A percentile compares a stretch with the other conserved stretches of the same genome.
phyloP scores from a whole-genome alignment of 805 yeast species.

The Starmerella apis region DNA sequence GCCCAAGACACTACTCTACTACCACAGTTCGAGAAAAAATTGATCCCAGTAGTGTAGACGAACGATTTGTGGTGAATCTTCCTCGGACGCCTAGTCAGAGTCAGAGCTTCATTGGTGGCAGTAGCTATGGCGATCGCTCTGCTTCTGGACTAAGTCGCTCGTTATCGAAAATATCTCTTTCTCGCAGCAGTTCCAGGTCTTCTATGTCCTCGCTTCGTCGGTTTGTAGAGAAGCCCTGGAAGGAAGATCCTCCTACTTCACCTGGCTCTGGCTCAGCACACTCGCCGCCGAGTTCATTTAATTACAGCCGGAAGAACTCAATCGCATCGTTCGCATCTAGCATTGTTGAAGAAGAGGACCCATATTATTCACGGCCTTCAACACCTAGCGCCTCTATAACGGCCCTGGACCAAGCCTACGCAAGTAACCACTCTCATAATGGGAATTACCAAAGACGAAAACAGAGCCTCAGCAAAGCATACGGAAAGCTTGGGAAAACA shows the following conservation, averaged over 20 bases:
- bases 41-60: constrained; percentile 42
- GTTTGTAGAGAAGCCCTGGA: constrained; percentile 39
- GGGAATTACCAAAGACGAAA: constrained; percentile 5
- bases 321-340: constrained; percentile 26
- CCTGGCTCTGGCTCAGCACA: constrained; percentile 20
- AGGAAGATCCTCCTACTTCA: constrained; percentile 20
- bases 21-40: constrained; percentile 19
- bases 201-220: constrained; percentile 37
- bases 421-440: constrained; percentile 5
- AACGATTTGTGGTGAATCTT: constrained; percentile 73
- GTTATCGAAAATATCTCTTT: constrained; percentile 20
- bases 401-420: constrained; percentile 17
- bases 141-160: constrained; percentile 26
- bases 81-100: constrained; percentile 42
- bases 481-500: constrained; percentile 72
- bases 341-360: constrained; percentile 25
- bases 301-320: constrained; percentile 28
- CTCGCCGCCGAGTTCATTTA: constrained; percentile 12
- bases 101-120: constrained; percentile 12
- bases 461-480: constrained; percentile 40
- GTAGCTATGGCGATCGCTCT: constrained; percentile 1
- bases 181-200: constrained; percentile 29
- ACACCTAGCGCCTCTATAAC: constrained; percentile 10
- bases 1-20: constrained; percentile 26
- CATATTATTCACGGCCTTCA: constrained; percentile 8